A percentile compares a stretch with the other conserved stretches of the same genome.
phyloP scores from a whole-genome alignment of 129 eudicot genomes.

The Escallonia herrerae region DNA sequence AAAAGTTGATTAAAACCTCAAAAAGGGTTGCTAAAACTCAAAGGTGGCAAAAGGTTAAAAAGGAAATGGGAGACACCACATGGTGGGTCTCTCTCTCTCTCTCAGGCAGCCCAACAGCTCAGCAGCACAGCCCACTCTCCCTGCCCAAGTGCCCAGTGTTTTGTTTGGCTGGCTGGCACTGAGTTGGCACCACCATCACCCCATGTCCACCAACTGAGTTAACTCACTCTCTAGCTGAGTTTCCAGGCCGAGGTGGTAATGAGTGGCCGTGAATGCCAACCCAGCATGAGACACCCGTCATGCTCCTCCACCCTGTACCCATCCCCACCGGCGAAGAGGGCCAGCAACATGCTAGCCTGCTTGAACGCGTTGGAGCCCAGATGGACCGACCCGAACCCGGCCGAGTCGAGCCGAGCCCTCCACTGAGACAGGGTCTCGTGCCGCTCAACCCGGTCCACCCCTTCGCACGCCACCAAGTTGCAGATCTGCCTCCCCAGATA shows the following conservation, averaged over 20 bases:
- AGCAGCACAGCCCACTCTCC: constrained; percentile 5
- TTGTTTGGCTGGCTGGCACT: constrained; percentile 8
- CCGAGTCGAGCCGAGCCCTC: constrained; percentile 39
- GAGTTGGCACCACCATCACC: constrained; percentile 15
- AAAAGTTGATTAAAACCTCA: background rate
- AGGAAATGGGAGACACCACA: constrained; percentile 1
- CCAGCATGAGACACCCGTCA: constrained; percentile 79
- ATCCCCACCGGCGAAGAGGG: constrained; percentile 68
- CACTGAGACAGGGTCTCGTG: constrained; percentile 69
- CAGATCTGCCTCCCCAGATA: constrained; percentile 73
- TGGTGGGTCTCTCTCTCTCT: constrained; percentile 5
- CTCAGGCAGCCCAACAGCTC: constrained; percentile 22
- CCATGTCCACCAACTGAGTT: background rate
- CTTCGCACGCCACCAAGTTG: constrained; percentile 80
- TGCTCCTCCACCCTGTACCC: constrained; percentile 76
- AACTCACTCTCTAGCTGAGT: constrained; percentile 35
- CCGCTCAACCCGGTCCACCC: constrained; percentile 64
- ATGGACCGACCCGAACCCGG: constrained; percentile 64
- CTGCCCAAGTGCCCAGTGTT: background rate
- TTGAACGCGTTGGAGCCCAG: constrained; percentile 72
- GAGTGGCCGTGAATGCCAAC: constrained; percentile 87
- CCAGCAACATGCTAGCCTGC: constrained; percentile 84
- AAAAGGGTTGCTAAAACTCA: background rate
- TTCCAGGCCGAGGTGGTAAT: constrained; percentile 88
- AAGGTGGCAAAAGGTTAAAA: constrained; percentile 3